phyloP scores from a whole-genome alignment of 805 yeast species.

The Zygoascus ofunaensis region DNA sequence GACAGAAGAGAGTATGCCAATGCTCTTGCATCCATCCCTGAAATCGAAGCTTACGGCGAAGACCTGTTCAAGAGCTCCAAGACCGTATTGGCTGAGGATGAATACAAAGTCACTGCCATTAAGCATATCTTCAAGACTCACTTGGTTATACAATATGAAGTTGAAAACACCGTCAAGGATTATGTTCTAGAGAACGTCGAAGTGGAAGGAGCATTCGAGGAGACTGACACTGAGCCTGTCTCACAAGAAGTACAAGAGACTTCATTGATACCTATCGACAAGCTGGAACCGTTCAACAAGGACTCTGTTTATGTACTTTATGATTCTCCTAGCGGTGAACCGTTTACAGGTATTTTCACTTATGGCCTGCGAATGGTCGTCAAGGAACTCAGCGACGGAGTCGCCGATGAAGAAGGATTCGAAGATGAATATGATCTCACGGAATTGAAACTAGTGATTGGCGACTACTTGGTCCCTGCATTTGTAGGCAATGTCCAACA shows the following conservation, averaged over 20 bases:
- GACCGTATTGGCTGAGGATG: constrained; percentile 63
- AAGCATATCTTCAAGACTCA: constrained; percentile 74
- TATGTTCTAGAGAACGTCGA: constrained; percentile 64
- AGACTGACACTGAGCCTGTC: constrained; percentile 64
- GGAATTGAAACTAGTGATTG: constrained; percentile 61
- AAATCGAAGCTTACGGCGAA: constrained; percentile 63
- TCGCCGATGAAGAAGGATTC: constrained; percentile 70
- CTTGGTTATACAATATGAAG: constrained; percentile 69
- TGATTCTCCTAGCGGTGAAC: constrained; percentile 27
- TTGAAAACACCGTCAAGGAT: constrained; percentile 76
- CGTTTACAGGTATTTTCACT: constrained; percentile 41
- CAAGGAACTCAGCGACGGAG: constrained; percentile 71
- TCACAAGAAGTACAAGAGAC: constrained; percentile 40
- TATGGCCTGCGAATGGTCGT: constrained; percentile 66
- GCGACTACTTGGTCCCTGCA: constrained; percentile 74
- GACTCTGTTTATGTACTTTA: constrained; percentile 77
- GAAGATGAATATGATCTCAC: constrained; percentile 91
- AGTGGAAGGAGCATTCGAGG: constrained; percentile 33
- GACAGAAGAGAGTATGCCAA: constrained; percentile 42
- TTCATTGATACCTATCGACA: constrained; percentile 64
- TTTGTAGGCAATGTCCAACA: constrained; percentile 68
- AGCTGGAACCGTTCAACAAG: constrained; percentile 57
- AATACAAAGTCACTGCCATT: constrained; percentile 75
- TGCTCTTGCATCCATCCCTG: constrained; percentile 62
- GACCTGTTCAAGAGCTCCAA: constrained; percentile 56